Percentiles rank a stretch among this genome's conserved stretches.
phyloP scores from a whole-genome alignment of 148 eudicot species.

The Diospyros lotus region DNA sequence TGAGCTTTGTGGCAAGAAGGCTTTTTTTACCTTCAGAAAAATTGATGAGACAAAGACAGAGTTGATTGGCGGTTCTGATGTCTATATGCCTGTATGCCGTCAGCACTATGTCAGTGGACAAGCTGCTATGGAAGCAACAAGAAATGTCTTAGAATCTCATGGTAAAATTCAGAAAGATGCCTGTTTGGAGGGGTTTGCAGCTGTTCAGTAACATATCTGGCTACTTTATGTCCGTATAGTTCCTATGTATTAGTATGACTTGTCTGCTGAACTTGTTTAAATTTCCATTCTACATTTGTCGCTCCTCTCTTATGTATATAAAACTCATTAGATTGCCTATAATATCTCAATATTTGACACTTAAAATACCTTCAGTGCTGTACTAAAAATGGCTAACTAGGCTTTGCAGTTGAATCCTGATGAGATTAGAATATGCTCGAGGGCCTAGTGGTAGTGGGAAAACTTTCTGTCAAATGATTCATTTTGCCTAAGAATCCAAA shows the following conservation, averaged over 20 bases:
- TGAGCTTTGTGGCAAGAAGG: conserved; percentile 70
- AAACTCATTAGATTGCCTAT: no score
- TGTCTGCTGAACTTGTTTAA: neutral
- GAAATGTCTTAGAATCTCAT: conserved; percentile 21
- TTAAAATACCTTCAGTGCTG: no score
- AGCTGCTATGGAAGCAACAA: conserved; percentile 26
- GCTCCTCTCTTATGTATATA: no score
- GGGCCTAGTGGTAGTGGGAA: no score
- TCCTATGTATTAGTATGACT: neutral
- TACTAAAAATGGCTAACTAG: no score
- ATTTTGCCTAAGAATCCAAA: no score
- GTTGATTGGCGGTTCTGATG: conserved; percentile 74
- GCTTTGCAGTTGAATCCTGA: no score
- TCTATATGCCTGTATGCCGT: conserved; percentile 94
- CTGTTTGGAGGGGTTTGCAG: conserved; percentile 21
- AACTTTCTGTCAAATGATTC: no score
- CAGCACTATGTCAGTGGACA: conserved; percentile 74
- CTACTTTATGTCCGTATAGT: neutral
- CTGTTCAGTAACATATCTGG: conserved; percentile 1
- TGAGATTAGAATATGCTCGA: no score
- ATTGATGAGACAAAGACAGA: conserved; percentile 59
- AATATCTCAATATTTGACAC: no score
- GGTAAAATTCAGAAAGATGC: conserved; percentile 19
- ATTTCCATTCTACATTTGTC: no score
- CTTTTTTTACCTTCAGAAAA: conserved; percentile 74